phyloP scores from a whole-genome alignment of 2,329 filamentous ascomycete species.

The Fusarium transvaalense region DNA sequence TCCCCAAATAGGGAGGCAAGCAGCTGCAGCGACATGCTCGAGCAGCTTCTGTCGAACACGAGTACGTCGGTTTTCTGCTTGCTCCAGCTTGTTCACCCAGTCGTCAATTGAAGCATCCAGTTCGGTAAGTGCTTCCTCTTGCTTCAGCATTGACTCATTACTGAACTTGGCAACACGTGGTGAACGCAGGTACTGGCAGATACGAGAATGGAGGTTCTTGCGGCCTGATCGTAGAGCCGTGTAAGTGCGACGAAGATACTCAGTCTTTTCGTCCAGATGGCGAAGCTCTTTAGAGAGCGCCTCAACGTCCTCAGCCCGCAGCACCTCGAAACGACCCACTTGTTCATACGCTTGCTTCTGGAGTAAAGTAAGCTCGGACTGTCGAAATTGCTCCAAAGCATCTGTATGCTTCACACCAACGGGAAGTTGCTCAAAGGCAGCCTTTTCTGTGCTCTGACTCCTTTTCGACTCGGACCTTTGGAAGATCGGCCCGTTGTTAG shows the following conservation, averaged over 20 bases:
- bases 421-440: slow-evolving; percentile 72
- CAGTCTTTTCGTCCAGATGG: slow-evolving; percentile 80
- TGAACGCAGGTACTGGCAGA: slow-evolving; percentile 81
- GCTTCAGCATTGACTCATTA: slow-evolving; percentile 79
- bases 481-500: slow-evolving; percentile 53
- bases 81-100: slow-evolving; percentile 83
- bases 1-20: slow-evolving; percentile 60
- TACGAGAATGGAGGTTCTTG: slow-evolving; percentile 80
- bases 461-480: slow-evolving; percentile 59
- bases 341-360: slow-evolving; percentile 73
- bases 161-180: slow-evolving; percentile 78
- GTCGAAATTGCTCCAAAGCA: slow-evolving; percentile 62
- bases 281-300: slow-evolving; percentile 78
- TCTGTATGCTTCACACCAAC: slow-evolving; percentile 67
- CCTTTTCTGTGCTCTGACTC: slow-evolving; percentile 65
- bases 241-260: slow-evolving; percentile 83
- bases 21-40: slow-evolving; percentile 82
- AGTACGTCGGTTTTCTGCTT: slow-evolving; percentile 81
- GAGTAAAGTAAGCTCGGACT: slow-evolving; percentile 63
- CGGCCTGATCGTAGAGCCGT: slow-evolving; percentile 80
- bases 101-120: slow-evolving; percentile 84
- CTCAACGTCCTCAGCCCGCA: slow-evolving; percentile 72
- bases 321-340: slow-evolving; percentile 73
- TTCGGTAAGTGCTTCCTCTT: slow-evolving; percentile 82
- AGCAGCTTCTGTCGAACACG: slow-evolving; percentile 83